Evolutionary conservation across 371 early-diverging fungal species (phyloP).

Genomic region (Mucor racemosus): DNA sequence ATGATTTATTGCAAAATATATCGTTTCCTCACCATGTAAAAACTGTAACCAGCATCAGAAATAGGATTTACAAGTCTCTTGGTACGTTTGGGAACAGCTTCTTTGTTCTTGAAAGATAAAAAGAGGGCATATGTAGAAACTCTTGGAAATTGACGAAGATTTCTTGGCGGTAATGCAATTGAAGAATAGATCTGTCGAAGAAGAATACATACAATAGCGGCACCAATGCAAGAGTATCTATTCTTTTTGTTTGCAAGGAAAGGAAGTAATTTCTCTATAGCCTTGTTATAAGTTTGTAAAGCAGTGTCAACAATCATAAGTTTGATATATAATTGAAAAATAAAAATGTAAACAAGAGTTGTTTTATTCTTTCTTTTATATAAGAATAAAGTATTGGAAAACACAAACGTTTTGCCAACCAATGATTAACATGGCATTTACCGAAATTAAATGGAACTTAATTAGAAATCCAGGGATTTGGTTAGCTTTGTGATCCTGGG

Average conservation of each 20-base stretch:
- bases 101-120: background rate
- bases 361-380: too few relatives aligned
- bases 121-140: conserved; percentile 1
- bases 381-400: too few relatives aligned
- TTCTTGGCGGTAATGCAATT: background rate
- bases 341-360: too few relatives aligned
- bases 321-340: too few relatives aligned
- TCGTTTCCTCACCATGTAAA: conserved; percentile 9
- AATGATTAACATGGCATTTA: too few relatives aligned
- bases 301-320: too few relatives aligned
- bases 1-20: background rate
- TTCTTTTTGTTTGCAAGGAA: conserved; percentile 5
- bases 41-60: background rate
- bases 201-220: background rate
- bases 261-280: background rate
- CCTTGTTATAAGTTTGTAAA: too few relatives aligned
- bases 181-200: background rate
- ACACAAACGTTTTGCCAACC: too few relatives aligned
- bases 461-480: too few relatives aligned
- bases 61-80: conserved; percentile 8
- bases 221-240: conserved; percentile 1
- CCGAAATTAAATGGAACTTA: too few relatives aligned
- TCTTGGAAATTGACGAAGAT: conserved; percentile 4
- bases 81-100: conserved; percentile 3
- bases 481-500: too few relatives aligned